Conservation (phyloP, 306 rosid species). For the Myrica gale region DNA sequence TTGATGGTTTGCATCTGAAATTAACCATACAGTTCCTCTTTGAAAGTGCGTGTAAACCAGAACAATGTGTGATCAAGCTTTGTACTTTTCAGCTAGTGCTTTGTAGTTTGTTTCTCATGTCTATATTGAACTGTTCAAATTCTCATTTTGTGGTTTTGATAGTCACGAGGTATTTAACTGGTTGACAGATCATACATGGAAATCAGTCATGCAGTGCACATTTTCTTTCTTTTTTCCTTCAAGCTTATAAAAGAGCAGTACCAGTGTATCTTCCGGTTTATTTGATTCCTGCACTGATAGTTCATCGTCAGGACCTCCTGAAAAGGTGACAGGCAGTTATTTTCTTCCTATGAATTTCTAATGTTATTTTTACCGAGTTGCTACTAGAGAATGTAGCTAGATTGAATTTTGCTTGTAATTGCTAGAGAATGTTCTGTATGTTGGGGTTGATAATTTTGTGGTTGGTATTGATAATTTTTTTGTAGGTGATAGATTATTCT, state of each 20-base stretch:
- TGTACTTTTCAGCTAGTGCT: not conserved
- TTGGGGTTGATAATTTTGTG: not conserved
- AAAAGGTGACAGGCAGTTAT: slow-evolving; percentile 57
- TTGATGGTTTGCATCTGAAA: not conserved
- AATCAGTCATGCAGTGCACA: slow-evolving; percentile 77
- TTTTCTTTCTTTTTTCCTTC: slow-evolving; percentile 64
- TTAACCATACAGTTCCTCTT: not conserved
- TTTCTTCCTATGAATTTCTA: not conserved
- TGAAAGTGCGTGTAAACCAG: not conserved
- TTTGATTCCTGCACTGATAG: slow-evolving; percentile 89
- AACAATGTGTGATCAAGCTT: not conserved
- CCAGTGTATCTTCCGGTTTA: slow-evolving; percentile 96
- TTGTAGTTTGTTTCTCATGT: not conserved
- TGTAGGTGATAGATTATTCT: not conserved
- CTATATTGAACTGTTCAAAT: not conserved
- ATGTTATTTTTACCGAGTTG: not conserved
- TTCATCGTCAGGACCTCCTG: slow-evolving; percentile 78
- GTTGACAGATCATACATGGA: slow-evolving; percentile 84
- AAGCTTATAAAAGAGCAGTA: slow-evolving; percentile 86
- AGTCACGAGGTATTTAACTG: not conserved
- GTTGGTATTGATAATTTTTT: not conserved
- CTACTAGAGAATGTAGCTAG: not conserved
- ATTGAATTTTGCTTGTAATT: slow-evolving; percentile 1
- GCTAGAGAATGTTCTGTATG: not conserved
- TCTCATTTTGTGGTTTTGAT: not conserved